Evolutionary conservation across 805 yeast genomes (phyloP), one percentile per base, ranked within the genome.

Genomic region (Hanseniaspora vineae): DNA sequence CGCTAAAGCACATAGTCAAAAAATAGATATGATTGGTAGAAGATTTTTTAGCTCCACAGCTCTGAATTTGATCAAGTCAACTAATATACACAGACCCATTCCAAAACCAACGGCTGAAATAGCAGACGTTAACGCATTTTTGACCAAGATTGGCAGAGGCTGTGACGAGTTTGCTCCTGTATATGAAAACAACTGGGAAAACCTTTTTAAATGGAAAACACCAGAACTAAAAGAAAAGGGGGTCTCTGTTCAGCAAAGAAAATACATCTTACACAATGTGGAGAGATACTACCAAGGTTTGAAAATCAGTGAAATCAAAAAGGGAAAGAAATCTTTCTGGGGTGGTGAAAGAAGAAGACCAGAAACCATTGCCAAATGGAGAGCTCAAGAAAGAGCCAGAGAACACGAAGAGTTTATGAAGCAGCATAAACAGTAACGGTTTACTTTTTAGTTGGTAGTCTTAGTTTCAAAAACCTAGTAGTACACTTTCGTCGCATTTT

Each of bases 261-360:
- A 81, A 58, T 84, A 84, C 66, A 73, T 89, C 50, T 65, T 87
- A 51, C 68, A 73, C 43, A 88, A 94, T 81, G 72, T 77, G 44
- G 80, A 88, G 58, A 77, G 74, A 55, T 81, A 72, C 57, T 73
- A 77, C 56, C 72, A 76, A 51, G 77, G 80, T 47, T 72, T 70
- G 47, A 57, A 54, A 13, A 70, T 74, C 18, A 66, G 84, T 49
- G 84, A 79, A 57, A 70, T 77, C 53, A 75, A 75, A 55, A 64
- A 69, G 52, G 86, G 89, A n/a, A 80, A 74, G 70, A 86, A 86
- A 72, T 72, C 75, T 56, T 70, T 69, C 56, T 70, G 78, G 66
- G 96, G 96, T 23, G 95, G 96, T 58, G 96, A 88, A 66, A 77
- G 96, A 62, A 82, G 78, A 57, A 75, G 81, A 51, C 77, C 74